Evolutionary conservation across 1,139 yeast genomes (phyloP).

Genomic region (Pichia sp.): DNA sequence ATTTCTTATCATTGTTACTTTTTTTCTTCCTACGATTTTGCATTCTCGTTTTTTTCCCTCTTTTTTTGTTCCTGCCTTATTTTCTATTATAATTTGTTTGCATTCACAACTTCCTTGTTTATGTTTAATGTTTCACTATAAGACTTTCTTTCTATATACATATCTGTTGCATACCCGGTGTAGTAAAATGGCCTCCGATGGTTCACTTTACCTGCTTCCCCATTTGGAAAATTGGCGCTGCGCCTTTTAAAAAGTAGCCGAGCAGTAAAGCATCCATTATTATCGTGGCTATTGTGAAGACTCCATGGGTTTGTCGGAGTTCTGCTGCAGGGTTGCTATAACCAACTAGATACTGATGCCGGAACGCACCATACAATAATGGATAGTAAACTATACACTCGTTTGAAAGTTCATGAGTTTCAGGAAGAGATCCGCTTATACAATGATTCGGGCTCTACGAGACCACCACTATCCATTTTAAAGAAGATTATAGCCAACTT

Average conservation of each 20-base stretch:
- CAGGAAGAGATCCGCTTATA: conserved; percentile 23
- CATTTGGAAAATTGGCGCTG: not conserved
- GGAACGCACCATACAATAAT: not conserved
- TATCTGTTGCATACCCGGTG: too few relatives aligned
- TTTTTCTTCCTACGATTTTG: not conserved
- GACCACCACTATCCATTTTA: conserved; percentile 42
- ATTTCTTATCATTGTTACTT: not conserved
- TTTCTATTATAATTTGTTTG: too few relatives aligned
- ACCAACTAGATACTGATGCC: too few relatives aligned
- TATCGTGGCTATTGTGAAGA: too few relatives aligned
- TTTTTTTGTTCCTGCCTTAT: too few relatives aligned
- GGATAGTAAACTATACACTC: conserved; percentile 27
- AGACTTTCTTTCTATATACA: too few relatives aligned
- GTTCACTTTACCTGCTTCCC: not conserved
- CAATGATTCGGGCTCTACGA: conserved; percentile 9
- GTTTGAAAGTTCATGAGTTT: conserved; percentile 26
- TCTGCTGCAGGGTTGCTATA: too few relatives aligned
- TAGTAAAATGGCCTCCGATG: too few relatives aligned
- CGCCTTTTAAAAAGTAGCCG: not conserved
- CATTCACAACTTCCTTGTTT: not conserved
- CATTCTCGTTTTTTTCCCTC: not conserved
- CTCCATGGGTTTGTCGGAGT: too few relatives aligned
- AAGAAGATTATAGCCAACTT: conserved; percentile 79
- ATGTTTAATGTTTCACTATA: not conserved
- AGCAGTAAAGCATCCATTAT: too few relatives aligned